Evolutionary conservation across 495 filamentous ascomycete genomes (phyloP).

Genomic region (Podospora australis): DNA sequence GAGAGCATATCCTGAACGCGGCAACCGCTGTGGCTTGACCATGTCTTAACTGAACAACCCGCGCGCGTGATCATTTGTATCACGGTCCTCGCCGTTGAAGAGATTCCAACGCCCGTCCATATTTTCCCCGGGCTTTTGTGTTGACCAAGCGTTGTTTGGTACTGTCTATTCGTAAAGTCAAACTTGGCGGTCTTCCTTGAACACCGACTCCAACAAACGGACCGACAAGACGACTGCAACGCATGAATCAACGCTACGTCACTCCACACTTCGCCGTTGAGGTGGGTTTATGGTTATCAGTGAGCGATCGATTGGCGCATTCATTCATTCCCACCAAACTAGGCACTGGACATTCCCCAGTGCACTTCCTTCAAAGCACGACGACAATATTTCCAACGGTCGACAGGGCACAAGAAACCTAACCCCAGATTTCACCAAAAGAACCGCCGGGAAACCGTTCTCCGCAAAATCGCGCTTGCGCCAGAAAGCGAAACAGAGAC

Average conservation of each 20-base stretch:
- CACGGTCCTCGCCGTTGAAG: too few species aligned
- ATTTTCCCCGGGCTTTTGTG: too few species aligned
- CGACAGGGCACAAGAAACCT: background rate
- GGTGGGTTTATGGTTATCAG: too few species aligned
- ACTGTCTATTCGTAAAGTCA: too few species aligned
- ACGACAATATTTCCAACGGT: background rate
- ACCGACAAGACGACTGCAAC: background rate
- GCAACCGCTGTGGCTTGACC: background rate
- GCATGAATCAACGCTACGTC: background rate
- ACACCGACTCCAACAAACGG: too few species aligned
- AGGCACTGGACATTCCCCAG: too few species aligned
- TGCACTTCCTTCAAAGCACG: background rate
- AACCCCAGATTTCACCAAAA: background rate
- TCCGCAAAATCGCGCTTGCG: background rate
- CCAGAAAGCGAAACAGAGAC: background rate
- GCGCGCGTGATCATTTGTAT: background rate
- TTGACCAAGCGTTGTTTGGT: too few species aligned
- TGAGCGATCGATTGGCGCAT: background rate
- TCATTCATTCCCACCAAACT: background rate
- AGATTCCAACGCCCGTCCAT: too few species aligned
- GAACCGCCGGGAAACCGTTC: too few species aligned
- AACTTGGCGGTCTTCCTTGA: too few species aligned
- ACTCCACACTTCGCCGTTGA: background rate
- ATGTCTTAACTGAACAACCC: background rate
- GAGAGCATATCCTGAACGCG: background rate